Base-by-base conservation (phyloP, 2,329 filamentous ascomycete species). In the Verticillium nubilum region DNA sequence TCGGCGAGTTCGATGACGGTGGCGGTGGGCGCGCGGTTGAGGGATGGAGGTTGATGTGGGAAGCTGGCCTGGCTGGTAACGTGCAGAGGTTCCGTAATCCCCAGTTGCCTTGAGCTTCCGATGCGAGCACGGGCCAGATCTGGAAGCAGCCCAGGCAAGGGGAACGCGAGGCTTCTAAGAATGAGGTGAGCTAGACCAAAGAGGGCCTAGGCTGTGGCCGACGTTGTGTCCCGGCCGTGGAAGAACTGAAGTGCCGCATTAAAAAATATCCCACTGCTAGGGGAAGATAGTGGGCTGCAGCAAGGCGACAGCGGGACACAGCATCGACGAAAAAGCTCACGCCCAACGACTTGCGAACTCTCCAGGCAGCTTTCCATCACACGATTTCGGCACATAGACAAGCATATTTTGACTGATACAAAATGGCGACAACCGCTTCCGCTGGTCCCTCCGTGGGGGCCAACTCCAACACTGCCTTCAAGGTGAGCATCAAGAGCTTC, bases 381-480 rank as follows among this genome's bases (percentile, higher is more conserved):
- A 47, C 42, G 42, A 23, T 23, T 53, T 28, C 26, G 52, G 19
- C 3, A 53, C 13, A 27, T 13, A 29, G 25, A 53, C 25, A 53
- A 53, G 52, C 52, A 28, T 25, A 53, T 53, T 28, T 19, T 13
- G 25, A 54, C 52, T 26, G 56, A 42, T 58, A 63, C 53, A 61
- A 73, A 59, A 80, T 78, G 75, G 74, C 77, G 66, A 74, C 75
- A 66, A 74, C 80, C 74, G 76, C 80, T 66, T 68, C 74, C 60
- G 70, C 74, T 62, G 68, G 63, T 60, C 62, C 69, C 71, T 61
- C 57, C 61, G 52, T 74, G 74, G 65, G 71, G 67, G 69, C 75
- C 74, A 47, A 47, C 65, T 73, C 76, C 65, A 83, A 84, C 77
- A 77, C 79, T 67, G 78, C 83, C 64, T 86, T 86, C 73, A 80